Base-by-base conservation (phyloP, 2,329 filamentous ascomycete genomes). In the Plenodomus tracheiphilus region DNA sequence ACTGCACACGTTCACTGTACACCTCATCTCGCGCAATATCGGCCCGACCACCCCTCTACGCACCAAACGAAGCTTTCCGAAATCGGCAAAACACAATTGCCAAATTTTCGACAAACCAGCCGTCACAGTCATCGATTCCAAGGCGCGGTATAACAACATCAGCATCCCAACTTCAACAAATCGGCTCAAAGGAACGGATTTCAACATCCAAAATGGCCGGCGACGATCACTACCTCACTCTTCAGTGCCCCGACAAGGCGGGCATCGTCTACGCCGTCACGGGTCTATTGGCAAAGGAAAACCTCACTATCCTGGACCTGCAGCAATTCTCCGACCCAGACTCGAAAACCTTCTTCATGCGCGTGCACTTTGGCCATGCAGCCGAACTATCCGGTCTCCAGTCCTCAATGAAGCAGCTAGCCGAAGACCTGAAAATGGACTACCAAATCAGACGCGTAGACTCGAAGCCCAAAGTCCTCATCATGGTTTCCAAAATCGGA, bases 401-500 rank as follows among this genome's bases (percentile, higher is more conserved):
- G 77, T 41, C 77, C 77, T 79, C 82, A 6, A 86, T 93, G 61
- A 74, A 77, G 21, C 73, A 78, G 36, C 83, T 90, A 43, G 86
- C 86, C 2, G 62, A 75, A 43, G 78, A 85, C 20, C 82, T 90
- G 74, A 66, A 78, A 49, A 88, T 91, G 85, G 78, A 84, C 62
- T 91, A 88, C 75, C 80, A 88, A 61, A 81, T 94, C 61, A 81
- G 85, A 13, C 83, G 87, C 3, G 81, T 85, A 11, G 75, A 84
- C 41, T 79, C 85, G 64, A 91, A 91, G 76, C 85, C 86, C 48
- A 82, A 85, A 58, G 86, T 92, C 41, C 78, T 94, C 62, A 90
- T 94, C 78, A 93, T 94, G 89, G 89, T 93, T 22, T 92, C 88
- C 65, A 92, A 92, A 77, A 92, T 91, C 63, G 89, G 89, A 8